These are phyloP conservation scores for Pholiota adiposa DNA, from an alignment of 1,284 basidiomycete genomes.

Conservation along the genomic window DNA sequence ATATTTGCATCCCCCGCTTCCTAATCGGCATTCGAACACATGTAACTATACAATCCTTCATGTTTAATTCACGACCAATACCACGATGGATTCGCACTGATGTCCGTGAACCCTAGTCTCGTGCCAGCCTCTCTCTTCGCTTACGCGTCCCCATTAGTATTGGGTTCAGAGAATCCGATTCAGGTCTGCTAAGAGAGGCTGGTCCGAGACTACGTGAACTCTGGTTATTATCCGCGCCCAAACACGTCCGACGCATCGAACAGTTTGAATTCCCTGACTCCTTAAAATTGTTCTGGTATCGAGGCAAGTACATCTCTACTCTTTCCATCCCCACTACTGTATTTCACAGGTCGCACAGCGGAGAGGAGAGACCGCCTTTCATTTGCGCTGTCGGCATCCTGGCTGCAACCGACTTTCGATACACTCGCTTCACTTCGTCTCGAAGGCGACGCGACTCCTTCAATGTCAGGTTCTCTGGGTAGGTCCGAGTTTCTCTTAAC, in stretches of 20 bases:
- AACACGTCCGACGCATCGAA: background rate
- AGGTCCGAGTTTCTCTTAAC: conserved; percentile 15
- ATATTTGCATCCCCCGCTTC: background rate
- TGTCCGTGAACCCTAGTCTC: no score
- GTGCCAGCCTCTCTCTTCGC: no score
- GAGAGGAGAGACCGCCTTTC: background rate
- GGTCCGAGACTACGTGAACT: no score
- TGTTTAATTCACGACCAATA: conserved; percentile 9
- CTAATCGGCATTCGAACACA: conserved; percentile 8
- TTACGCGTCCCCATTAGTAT: no score
- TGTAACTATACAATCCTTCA: conserved; percentile 12
- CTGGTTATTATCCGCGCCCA: no score
- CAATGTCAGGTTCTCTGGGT: conserved; percentile 12
- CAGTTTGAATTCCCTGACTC: background rate
- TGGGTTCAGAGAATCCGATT: no score
- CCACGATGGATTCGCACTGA: background rate
- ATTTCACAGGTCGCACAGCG: background rate
- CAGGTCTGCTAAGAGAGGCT: no score
- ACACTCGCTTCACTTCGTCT: background rate
- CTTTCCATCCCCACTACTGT: no score
- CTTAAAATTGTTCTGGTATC: background rate
- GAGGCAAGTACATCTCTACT: background rate
- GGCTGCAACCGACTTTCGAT: background rate
- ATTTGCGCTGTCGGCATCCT: background rate
- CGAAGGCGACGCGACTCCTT: background rate